Evolutionary conservation across 2,329 filamentous ascomycete genomes (phyloP).

Genomic region (Neofusicoccum sp.): DNA sequence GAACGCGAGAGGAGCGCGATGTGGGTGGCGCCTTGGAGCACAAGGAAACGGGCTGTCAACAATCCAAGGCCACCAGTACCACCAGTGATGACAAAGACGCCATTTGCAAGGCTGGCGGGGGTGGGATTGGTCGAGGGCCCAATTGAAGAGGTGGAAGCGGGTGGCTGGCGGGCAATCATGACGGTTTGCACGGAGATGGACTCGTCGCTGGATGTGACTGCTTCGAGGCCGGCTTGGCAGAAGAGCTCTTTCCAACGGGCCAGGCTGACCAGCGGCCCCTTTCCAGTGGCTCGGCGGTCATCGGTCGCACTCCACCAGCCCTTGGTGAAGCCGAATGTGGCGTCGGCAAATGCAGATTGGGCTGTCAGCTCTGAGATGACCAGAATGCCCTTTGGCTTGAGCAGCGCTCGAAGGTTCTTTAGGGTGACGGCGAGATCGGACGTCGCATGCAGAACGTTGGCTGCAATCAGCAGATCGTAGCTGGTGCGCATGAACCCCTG

Average conservation of each 20-base stretch:
- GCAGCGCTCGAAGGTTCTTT: conserved; percentile 23
- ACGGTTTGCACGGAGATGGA: background rate
- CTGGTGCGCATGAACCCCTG: conserved; percentile 12
- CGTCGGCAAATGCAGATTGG: background rate
- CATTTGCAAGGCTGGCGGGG: background rate
- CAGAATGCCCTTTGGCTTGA: conserved; percentile 48
- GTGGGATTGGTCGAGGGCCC: background rate
- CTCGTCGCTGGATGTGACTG: background rate
- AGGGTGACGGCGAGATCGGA: conserved; percentile 19
- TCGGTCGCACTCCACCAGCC: background rate
- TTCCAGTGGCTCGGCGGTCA: background rate
- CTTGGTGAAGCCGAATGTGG: background rate
- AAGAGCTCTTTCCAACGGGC: background rate
- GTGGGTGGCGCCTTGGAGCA: conserved; percentile 9
- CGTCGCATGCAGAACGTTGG: conserved; percentile 22
- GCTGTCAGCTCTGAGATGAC: conserved; percentile 28
- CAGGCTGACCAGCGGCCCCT: background rate
- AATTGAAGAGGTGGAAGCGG: no score
- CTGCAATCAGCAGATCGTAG: conserved; percentile 16
- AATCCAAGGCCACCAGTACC: conserved; percentile 22
- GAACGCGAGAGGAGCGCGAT: conserved; percentile 22
- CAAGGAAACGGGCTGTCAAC: conserved; percentile 12
- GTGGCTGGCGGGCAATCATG: background rate
- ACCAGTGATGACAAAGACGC: conserved; percentile 2
- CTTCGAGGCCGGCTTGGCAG: background rate